Evolutionary conservation across 2,329 filamentous ascomycete genomes (phyloP), one percentile per base, ranked within the genome.

Genomic region (Trichophyton verrucosum): DNA sequence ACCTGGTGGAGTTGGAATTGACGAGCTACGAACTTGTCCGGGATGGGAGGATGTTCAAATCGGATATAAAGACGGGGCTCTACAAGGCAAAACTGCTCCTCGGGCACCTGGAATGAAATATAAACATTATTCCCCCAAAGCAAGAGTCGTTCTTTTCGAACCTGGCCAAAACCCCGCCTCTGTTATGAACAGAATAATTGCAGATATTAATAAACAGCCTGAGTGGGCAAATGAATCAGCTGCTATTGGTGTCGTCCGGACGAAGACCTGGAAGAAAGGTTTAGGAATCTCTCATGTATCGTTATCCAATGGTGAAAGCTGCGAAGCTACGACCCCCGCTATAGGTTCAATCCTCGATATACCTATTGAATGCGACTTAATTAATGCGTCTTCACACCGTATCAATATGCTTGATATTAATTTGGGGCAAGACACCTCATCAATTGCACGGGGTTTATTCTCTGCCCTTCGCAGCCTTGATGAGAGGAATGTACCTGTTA

Each of bases 31-130:
- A 49, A 71, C 77, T 46, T 90, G 87, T 69, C 77, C 81, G 0
- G 92, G 92, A 0, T 99, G 94, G 92, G 86, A 91, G 70, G 76
- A 82, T 44, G 88, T 90, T 0, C 79, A 81, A 63, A 84, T 87
- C 62, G 92, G 83, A 9, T 97, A 96, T 73, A 85, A 86, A 69
- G 90, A 96, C 68, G 81, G 81, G 61, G 83, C 84, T 15, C 83
- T 89, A 67, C 79, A 82, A 20, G 86, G 82, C 3, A 83, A 82
- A 58, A 77, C 73, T 58, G 80, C 81, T 8, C 94, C 94, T 0
- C 81, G 89, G 61, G 94, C 94, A 0, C 94, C 94, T 0, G 94
- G 94, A 0, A 99, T 99, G 94, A 99, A 99, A 75, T 99, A 99
- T 72, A 89, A 94, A 71, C 94, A 99, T 72, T 99, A 99, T 70